Conservation (phyloP, 2,329 filamentous ascomycete species). For the Fusarium sp. region DNA sequence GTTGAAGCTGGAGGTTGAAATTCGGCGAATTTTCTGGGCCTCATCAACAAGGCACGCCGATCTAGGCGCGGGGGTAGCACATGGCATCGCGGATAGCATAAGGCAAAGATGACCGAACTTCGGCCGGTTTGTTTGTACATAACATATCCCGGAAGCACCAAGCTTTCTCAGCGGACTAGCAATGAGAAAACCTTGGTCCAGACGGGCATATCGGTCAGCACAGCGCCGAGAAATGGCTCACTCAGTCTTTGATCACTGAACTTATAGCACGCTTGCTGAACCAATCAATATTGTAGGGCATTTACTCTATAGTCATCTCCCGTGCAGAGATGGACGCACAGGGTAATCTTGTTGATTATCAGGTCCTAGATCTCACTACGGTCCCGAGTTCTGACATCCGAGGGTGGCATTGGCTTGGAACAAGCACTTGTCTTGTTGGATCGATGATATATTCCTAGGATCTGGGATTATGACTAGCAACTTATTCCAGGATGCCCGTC, state of each 20-base stretch:
- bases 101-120: conserved; percentile 38
- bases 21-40: conserved; percentile 38
- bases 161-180: conserved; percentile 34
- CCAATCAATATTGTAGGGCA: not conserved
- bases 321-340: not conserved
- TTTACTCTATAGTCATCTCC: not conserved
- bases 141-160: conserved; percentile 38
- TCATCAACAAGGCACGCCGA: conserved; percentile 29
- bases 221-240: conserved; percentile 23
- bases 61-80: conserved; percentile 42
- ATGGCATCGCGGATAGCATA: conserved; percentile 42
- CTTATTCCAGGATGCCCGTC: conserved; percentile 51
- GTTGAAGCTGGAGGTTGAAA: conserved; percentile 9
- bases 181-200: conserved; percentile 42
- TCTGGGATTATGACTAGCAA: conserved; percentile 46
- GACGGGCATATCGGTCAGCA: conserved; percentile 19
- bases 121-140: conserved; percentile 39
- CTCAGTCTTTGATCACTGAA: not conserved
- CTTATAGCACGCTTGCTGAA: conserved; percentile 1
- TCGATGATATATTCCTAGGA: conserved; percentile 40
- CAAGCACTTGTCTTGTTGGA: conserved; percentile 41
- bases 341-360: conserved; percentile 13
- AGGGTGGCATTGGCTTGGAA: conserved; percentile 33
- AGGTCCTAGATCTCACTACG: conserved; percentile 26
- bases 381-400: conserved; percentile 39